phyloP scores from a whole-genome alignment of 495 filamentous ascomycete genomes.

The Aspergillus bridgeri region DNA sequence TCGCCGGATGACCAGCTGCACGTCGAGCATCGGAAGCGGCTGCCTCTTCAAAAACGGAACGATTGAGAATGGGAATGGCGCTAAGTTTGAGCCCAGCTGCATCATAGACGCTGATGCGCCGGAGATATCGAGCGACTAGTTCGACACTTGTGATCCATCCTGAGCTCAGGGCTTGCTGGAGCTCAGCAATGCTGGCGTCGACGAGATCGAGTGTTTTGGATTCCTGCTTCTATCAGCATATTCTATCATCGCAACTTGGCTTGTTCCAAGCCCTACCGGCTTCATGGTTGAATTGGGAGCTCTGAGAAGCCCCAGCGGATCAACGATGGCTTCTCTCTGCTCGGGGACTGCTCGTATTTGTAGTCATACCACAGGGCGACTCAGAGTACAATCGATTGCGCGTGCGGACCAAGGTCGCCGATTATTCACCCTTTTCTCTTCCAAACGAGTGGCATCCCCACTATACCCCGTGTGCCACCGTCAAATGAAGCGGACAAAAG shows the following conservation, averaged over 20 bases:
- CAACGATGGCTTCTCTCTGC: too few relatives aligned
- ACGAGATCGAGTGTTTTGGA: conserved; percentile 7
- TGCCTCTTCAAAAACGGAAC: conserved; percentile 28
- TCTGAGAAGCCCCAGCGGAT: too few relatives aligned
- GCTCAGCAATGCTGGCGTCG: conserved; percentile 17
- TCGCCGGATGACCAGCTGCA: conserved; percentile 22
- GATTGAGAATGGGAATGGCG: conserved; percentile 32
- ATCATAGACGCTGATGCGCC: conserved; percentile 39
- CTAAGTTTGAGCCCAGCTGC: conserved; percentile 30
- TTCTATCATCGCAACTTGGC: too few relatives aligned
- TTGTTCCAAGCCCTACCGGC: too few relatives aligned
- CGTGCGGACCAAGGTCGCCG: too few relatives aligned
- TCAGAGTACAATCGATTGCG: too few relatives aligned
- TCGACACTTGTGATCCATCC: conserved; percentile 41
- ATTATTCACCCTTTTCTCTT: too few relatives aligned
- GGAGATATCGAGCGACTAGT: conserved; percentile 47
- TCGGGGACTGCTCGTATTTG: too few relatives aligned
- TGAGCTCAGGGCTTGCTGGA: conserved; percentile 10
- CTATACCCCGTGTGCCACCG: too few relatives aligned
- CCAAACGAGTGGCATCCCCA: too few relatives aligned
- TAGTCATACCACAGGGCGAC: too few relatives aligned
- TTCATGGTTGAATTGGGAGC: too few relatives aligned
- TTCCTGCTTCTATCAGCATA: conserved; percentile 4
- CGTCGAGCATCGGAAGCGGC: conserved; percentile 31
- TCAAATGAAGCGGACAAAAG: not conserved